These are phyloP conservation scores for Malassezia yamatoensis DNA, from an alignment of 1,284 basidiomycete species.

Conservation along the genomic window DNA sequence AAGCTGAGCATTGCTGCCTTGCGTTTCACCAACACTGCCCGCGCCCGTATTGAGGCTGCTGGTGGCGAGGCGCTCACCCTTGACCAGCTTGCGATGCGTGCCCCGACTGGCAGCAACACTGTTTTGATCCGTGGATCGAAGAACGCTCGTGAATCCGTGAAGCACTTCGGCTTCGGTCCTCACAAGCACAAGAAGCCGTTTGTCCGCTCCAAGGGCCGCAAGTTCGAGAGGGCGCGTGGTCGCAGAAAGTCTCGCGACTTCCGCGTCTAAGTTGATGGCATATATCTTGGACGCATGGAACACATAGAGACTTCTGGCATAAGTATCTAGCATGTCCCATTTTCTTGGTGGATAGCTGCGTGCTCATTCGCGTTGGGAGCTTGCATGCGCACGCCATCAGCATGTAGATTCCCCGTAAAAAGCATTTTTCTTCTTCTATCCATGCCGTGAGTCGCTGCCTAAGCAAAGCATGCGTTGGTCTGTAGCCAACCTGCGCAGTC, in stretches of 20 bases:
- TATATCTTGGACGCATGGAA: background rate
- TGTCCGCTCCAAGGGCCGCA: slow-evolving; percentile 88
- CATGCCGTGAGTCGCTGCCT: background rate
- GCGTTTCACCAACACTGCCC: slow-evolving; percentile 83
- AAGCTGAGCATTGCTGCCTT: slow-evolving; percentile 90
- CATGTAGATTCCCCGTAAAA: slow-evolving; percentile 7
- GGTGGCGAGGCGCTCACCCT: slow-evolving; percentile 91
- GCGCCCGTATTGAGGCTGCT: slow-evolving; percentile 85
- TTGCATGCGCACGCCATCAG: background rate
- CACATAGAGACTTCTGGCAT: background rate
- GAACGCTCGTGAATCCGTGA: slow-evolving; percentile 84
- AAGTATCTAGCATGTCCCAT: background rate
- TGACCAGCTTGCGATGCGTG: slow-evolving; percentile 87
- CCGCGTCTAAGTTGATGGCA: slow-evolving; percentile 37
- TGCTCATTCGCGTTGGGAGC: background rate
- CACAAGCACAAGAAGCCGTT: slow-evolving; percentile 74
- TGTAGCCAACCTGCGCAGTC: no score
- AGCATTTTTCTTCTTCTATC: background rate
- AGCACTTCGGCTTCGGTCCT: slow-evolving; percentile 66
- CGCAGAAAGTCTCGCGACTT: slow-evolving; percentile 50
- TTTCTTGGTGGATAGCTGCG: background rate
- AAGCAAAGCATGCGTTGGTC: background rate
- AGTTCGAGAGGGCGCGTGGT: slow-evolving; percentile 57
- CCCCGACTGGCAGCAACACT: slow-evolving; percentile 91
- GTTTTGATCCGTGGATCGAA: slow-evolving; percentile 82